Percentiles rank a stretch among this genome's conserved stretches.
These are phyloP conservation scores for Picochlorum sp. DNA, from an alignment of 139 green algal genomes.

Conservation along the genomic window DNA sequence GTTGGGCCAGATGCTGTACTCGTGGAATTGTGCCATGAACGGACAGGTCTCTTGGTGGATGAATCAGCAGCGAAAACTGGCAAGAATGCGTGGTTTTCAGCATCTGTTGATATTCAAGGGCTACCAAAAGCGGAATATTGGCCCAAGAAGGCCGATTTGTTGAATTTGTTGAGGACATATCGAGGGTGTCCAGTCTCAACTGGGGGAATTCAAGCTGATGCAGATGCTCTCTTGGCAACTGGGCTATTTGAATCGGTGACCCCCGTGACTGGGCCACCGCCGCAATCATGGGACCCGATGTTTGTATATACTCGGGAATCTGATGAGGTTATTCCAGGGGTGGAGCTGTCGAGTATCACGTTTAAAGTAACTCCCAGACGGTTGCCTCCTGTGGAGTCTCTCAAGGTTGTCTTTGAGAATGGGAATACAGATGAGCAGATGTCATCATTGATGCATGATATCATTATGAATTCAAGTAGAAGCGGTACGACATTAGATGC, in stretches of 20 bases:
- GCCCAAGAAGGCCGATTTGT: constrained; percentile 44
- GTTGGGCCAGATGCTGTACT: constrained; percentile 51
- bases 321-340: not conserved
- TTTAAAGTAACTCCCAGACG: not conserved
- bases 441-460: too few species aligned
- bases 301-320: not conserved
- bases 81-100: constrained; percentile 48
- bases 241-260: constrained; percentile 54
- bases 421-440: too few species aligned
- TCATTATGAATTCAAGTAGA: too few species aligned
- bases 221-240: constrained; percentile 41
- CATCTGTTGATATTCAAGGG: constrained; percentile 2
- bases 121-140: constrained; percentile 22
- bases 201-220: constrained; percentile 59
- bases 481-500: too few species aligned
- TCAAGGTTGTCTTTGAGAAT: too few species aligned
- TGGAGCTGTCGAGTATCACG: not conserved
- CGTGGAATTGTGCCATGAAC: constrained; percentile 78
- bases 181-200: constrained; percentile 33
- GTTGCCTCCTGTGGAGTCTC: not conserved
- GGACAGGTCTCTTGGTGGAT: constrained; percentile 55
- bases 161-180: constrained; percentile 27
- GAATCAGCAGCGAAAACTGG: constrained; percentile 5
- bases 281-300: not conserved
- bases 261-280: constrained; percentile 10